A percentile compares a stretch with the other conserved stretches of the same genome.
Conservation (phyloP, 371 early-diverging fungal species). For the Basidiobolus meristosporus region DNA sequence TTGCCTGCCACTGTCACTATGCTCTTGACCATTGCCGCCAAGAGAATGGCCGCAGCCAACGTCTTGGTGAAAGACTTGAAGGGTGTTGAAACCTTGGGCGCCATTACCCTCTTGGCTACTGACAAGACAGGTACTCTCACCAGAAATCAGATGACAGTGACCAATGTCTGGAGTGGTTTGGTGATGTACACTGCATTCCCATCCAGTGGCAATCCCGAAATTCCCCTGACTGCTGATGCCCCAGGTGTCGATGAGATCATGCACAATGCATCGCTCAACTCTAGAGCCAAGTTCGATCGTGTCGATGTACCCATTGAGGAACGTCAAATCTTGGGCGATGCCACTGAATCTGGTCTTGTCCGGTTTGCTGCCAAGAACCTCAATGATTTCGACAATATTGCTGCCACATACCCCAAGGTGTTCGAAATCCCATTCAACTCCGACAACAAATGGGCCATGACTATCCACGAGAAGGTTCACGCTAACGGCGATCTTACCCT, state of each 20-base stretch:
- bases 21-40: conserved; percentile 80
- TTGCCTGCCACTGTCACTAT: conserved; percentile 82
- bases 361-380: conserved; percentile 52
- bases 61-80: conserved; percentile 90
- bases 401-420: conserved; percentile 53
- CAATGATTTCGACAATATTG: conserved; percentile 34
- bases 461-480: conserved; percentile 59
- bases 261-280: conserved; percentile 53
- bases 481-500: conserved; percentile 41
- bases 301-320: conserved; percentile 63
- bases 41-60: conserved; percentile 72
- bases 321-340: conserved; percentile 66
- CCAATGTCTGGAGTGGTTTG: conserved; percentile 65
- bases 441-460: conserved; percentile 82
- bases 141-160: conserved; percentile 85
- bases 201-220: conserved; percentile 12
- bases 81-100: conserved; percentile 94
- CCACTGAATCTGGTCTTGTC: conserved; percentile 78
- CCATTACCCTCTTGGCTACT: conserved; percentile 83
- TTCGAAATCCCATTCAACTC: conserved; percentile 95
- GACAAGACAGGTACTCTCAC: conserved; percentile 94
- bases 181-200: conserved; percentile 35
- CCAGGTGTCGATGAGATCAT: conserved; percentile 52
- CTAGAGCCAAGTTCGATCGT: conserved; percentile 70
- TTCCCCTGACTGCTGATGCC: conserved; percentile 12